phyloP scores from a whole-genome alignment of 805 yeast species.

The Myxozyma geophila region DNA sequence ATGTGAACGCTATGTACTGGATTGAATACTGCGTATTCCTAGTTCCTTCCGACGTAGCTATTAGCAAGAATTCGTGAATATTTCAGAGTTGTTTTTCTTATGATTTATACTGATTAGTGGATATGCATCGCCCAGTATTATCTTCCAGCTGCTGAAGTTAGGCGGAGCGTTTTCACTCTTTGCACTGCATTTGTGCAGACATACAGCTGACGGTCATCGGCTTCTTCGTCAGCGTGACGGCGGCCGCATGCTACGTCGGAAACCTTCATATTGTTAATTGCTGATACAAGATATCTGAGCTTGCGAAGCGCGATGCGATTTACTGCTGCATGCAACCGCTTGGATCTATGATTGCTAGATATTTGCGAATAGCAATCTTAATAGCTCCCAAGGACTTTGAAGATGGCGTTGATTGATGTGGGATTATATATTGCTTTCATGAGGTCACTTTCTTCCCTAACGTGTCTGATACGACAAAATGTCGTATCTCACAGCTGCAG shows the following conservation, averaged over 20 bases:
- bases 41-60: slow-evolving; percentile 46
- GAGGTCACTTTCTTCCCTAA: slow-evolving; percentile 66
- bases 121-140: slow-evolving; percentile 47
- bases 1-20: slow-evolving; percentile 49
- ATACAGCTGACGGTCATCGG: slow-evolving; percentile 45
- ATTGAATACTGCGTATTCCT: slow-evolving; percentile 47
- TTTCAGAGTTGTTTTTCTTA: slow-evolving; percentile 31
- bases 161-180: slow-evolving; percentile 48
- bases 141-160: slow-evolving; percentile 47
- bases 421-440: slow-evolving; percentile 60
- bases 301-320: slow-evolving; percentile 62
- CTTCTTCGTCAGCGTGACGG: slow-evolving; percentile 50
- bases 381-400: slow-evolving; percentile 54
- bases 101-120: background rate
- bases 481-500: slow-evolving; percentile 59
- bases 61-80: slow-evolving; percentile 40
- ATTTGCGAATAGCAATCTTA: slow-evolving; percentile 50
- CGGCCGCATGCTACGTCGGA: slow-evolving; percentile 53
- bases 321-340: slow-evolving; percentile 65
- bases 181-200: slow-evolving; percentile 43
- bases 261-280: slow-evolving; percentile 50
- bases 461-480: slow-evolving; percentile 62
- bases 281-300: slow-evolving; percentile 62
- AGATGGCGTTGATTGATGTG: slow-evolving; percentile 81
- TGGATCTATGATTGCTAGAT: slow-evolving; percentile 62